Percentiles rank a stretch among this genome's conserved stretches.
Evolutionary conservation across 2,329 filamentous ascomycete species (phyloP).

Genomic region (Aspergillus calidoustus): DNA sequence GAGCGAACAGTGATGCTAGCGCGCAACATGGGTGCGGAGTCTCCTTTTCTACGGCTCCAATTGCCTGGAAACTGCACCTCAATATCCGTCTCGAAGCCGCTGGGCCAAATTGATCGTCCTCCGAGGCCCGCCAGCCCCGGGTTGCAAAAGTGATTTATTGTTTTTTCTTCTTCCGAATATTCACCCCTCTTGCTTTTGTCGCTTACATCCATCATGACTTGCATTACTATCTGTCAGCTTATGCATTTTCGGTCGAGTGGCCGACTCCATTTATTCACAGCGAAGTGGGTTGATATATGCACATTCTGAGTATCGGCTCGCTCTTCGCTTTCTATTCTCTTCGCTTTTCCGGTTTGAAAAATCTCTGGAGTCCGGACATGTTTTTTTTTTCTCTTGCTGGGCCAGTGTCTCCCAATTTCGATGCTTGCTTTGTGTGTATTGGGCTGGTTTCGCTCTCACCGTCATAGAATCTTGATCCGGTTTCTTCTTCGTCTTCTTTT

Average conservation of each 20-base stretch:
- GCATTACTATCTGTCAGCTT: constrained; percentile 28
- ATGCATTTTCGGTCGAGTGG: constrained; percentile 30
- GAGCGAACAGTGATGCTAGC: constrained; percentile 43
- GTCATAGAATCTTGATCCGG: constrained; percentile 38
- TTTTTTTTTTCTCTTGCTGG: constrained; percentile 29
- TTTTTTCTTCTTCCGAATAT: constrained; percentile 20
- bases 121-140: constrained; percentile 57
- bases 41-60: constrained; percentile 55
- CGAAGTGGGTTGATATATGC: constrained; percentile 30
- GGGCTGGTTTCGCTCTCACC: constrained; percentile 35
- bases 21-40: constrained; percentile 46
- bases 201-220: constrained; percentile 27
- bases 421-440: constrained; percentile 36
- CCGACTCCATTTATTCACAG: constrained; percentile 29
- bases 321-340: constrained; percentile 23
- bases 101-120: constrained; percentile 58
- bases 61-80: constrained; percentile 59
- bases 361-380: constrained; percentile 43
- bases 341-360: constrained; percentile 37
- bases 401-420: constrained; percentile 34
- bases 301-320: constrained; percentile 31
- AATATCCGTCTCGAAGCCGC: constrained; percentile 58
- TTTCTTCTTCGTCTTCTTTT: constrained; percentile 20
- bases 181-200: constrained; percentile 21
- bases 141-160: constrained; percentile 50